Base-by-base conservation (phyloP, 1,139 yeast genomes). In the Taphrina pruni region DNA sequence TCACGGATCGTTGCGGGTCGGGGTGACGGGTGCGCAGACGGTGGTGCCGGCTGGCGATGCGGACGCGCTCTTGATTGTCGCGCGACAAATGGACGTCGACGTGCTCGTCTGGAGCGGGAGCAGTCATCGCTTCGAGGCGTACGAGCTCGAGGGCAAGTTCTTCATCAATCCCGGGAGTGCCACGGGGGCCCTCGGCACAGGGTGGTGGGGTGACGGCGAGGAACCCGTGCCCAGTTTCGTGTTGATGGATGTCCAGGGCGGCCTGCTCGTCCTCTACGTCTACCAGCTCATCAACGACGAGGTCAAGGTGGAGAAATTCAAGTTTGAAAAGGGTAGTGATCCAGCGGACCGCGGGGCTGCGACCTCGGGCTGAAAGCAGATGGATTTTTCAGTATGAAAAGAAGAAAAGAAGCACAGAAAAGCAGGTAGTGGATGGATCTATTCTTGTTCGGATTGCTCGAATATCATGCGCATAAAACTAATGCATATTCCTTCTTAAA, bases 91-190 rank as follows among this genome's bases (percentile, higher is more conserved):
- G 82, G 96, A 93, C 77, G 98, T 90, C 60, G 98, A 94, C 78
- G 85, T 94, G 9, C 81, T 94, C 74, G 82, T 94, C n/a, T 91
- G 96, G 90, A 26, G 32, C 32, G 98, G 98, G n/a, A 97, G 97
- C 0, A 88, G 97, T 1, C 97, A 91, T 77, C 86, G 87, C 72
- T 96, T 91, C 7, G 98, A 94, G 76, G 97, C 97, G 0, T 94
- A 91, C 76, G 90, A 95, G 11, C 81, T 93, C 71, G 98, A 92
- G 73, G 96, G 96, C 39, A 91, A 90, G 79, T 91, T 93, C 78
- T 94, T 94, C 76, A 84, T 94, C 36, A 93, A 91, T 77, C 99
- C 99, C 0, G 99, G 99, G 0, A 89, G 96, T 76, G 96, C 96
- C 57, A 92, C 98, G 0, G 99, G 99, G 14, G 97, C 97, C 0